Evolutionary conservation across 2,329 filamentous ascomycete genomes (phyloP).

Genomic region (Anthostomella pinea): DNA sequence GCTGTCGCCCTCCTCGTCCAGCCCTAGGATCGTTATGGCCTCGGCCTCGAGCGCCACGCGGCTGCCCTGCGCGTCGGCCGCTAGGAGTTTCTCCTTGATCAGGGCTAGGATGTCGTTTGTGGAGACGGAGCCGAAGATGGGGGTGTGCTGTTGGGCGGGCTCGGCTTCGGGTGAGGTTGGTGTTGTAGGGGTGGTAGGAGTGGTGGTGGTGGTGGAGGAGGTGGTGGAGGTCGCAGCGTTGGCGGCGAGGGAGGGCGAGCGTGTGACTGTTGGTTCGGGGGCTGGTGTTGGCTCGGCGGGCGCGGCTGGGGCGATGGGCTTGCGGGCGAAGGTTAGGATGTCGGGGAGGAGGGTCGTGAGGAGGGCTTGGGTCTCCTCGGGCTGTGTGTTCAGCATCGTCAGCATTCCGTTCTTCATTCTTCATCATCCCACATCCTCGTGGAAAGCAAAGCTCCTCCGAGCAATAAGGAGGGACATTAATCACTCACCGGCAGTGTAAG

Average conservation of each 20-base stretch:
- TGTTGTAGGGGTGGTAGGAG: slow-evolving; percentile 13
- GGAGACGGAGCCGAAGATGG: slow-evolving; percentile 45
- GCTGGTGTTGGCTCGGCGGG: slow-evolving; percentile 8
- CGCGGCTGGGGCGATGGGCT: slow-evolving; percentile 29
- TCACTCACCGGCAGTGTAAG: slow-evolving; percentile 24
- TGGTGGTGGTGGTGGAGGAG: slow-evolving; percentile 9
- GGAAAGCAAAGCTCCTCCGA: neutral
- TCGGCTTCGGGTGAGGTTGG: neutral
- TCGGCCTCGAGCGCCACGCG: slow-evolving; percentile 35
- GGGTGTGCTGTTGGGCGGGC: neutral
- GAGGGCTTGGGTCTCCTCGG: slow-evolving; percentile 35
- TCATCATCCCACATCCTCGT: slow-evolving; percentile 2
- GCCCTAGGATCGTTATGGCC: slow-evolving; percentile 33
- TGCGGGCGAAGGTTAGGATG: slow-evolving; percentile 38
- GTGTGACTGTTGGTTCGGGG: slow-evolving; percentile 15
- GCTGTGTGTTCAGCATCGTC: slow-evolving; percentile 21
- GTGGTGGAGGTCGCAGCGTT: slow-evolving; percentile 21
- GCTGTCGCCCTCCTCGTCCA: slow-evolving; percentile 23
- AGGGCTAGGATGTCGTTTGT: slow-evolving; percentile 33
- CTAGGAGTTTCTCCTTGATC: slow-evolving; percentile 35
- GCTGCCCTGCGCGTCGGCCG: slow-evolving; percentile 31
- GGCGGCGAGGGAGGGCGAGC: slow-evolving; percentile 28
- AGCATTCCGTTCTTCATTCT: slow-evolving; percentile 3
- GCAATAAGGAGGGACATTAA: neutral
- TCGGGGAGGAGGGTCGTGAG: slow-evolving; percentile 35